Base-by-base conservation (phyloP, 2,329 filamentous ascomycete genomes). In the Fusarium subglutinans region DNA sequence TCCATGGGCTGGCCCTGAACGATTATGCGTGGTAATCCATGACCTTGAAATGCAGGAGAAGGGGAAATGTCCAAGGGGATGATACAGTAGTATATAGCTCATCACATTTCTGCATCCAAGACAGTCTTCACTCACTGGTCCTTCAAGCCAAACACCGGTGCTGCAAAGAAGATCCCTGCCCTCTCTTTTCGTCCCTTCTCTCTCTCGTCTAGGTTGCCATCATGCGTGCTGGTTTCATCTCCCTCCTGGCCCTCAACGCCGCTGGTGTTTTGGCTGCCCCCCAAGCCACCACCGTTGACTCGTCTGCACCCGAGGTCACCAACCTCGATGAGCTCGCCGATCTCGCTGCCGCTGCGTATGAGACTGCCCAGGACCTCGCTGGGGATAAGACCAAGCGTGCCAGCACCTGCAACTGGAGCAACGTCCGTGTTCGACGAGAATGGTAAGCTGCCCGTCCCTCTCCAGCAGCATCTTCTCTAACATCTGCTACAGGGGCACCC, bases 361-460 rank as follows among this genome's bases (percentile, higher is more conserved):
- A 79, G 18, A 72, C 72, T 61, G 75, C 80, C 2, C 61, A 80
- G 20, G 63, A 72, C 2, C 63, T 76, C 14, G 56, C 70, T 14
- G 60, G 70, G 30, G 65, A 65, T 17, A 64, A 71, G 9, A 56
- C 70, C 33, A 78, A 78, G 60, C 73, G 76, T 24, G 66, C 66
- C 37, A 78, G 73, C 54, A 77, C 76, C 17, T 80, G 77, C 51
- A 76, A 43, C 54, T 78, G 77, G 78, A 73, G 66, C 54, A 81
- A 80, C 47, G 56, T 81, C 57, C 77, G 76, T 40, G 72, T 81
- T 14, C 80, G 80, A 53, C 68, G 73, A 30, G 80, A 82, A 65
- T 82, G 80, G 80, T 81, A 53, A 70, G 75, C 45, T 8, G 9
- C 14, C n/a, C 38, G 24, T 26, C n/a, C 6, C 18, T 22, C 14